Evolutionary conservation across 768 basidiomycete species (phyloP).

Genomic region (Tylopilus subfusipes): DNA sequence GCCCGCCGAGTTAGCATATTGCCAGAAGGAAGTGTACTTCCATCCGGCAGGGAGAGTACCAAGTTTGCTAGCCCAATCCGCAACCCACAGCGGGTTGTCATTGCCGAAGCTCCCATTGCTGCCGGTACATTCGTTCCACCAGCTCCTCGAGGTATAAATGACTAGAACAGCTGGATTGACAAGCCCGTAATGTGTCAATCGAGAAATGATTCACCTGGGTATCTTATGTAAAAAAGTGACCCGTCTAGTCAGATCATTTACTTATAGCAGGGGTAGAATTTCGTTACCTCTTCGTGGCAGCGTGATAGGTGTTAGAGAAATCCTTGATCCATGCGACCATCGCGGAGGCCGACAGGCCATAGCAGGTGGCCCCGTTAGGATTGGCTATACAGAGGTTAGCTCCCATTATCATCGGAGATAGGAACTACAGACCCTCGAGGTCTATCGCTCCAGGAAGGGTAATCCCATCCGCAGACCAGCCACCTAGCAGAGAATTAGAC

Average conservation of each 20-base stretch:
- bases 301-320: slow-evolving; percentile 59
- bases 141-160: slow-evolving; percentile 62
- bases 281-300: slow-evolving; percentile 43
- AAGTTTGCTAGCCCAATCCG: slow-evolving; percentile 45
- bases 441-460: slow-evolving; percentile 68
- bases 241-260: background rate
- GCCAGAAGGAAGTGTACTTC: slow-evolving; percentile 56
- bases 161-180: slow-evolving; percentile 30
- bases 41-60: slow-evolving; percentile 61
- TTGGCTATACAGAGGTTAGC: slow-evolving; percentile 38
- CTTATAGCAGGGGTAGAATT: background rate
- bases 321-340: slow-evolving; percentile 64
- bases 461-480: slow-evolving; percentile 51
- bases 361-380: slow-evolving; percentile 51
- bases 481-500: slow-evolving; percentile 31
- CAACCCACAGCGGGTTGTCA: slow-evolving; percentile 61
- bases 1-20: slow-evolving; percentile 51
- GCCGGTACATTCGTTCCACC: slow-evolving; percentile 68
- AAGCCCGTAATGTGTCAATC: background rate
- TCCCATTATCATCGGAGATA: background rate
- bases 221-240: slow-evolving; percentile 30
- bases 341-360: slow-evolving; percentile 44
- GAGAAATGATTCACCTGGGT: slow-evolving; percentile 33
- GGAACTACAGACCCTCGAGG: slow-evolving; percentile 48
- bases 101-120: slow-evolving; percentile 48